Conservation (phyloP, 202 grass and related monocot species). For the Zizania palustris region DNA sequence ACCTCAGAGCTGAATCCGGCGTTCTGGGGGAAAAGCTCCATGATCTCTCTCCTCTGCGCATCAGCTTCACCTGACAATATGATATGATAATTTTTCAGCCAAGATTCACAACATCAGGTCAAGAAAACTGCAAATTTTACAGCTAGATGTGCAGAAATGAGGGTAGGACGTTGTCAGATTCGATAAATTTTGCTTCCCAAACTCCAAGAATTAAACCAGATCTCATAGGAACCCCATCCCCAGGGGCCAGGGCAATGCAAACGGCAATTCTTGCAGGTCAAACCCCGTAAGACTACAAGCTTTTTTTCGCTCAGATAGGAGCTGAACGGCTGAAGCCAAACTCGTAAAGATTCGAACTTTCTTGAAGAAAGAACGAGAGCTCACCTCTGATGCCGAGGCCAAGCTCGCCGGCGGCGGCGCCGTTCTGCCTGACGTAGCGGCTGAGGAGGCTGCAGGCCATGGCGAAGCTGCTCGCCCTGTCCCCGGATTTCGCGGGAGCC, state of each 20-base stretch:
- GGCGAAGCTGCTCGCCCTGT: constrained; percentile 64
- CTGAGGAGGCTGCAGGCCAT: constrained; percentile 70
- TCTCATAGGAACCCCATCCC: neutral
- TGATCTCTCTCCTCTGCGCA: constrained; percentile 32
- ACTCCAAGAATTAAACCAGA: neutral
- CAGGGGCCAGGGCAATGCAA: neutral
- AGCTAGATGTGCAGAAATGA: neutral
- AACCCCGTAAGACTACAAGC: neutral
- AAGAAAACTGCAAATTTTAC: neutral
- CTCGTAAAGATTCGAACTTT: neutral
- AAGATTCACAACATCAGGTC: neutral
- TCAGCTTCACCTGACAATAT: constrained; percentile 52
- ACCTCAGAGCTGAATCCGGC: constrained; percentile 41
- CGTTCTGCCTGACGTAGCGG: constrained; percentile 71
- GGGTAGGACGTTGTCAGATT: constrained; percentile 2
- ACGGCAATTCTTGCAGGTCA: neutral
- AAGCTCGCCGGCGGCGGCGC: constrained; percentile 46
- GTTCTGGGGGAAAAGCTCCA: constrained; percentile 70
- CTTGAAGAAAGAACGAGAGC: neutral
- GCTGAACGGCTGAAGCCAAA: neutral
- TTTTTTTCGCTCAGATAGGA: neutral
- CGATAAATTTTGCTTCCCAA: neutral
- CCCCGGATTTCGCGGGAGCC: constrained; percentile 41
- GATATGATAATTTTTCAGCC: neutral
- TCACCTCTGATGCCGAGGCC: constrained; percentile 48